Conservation (phyloP, 495 filamentous ascomycete species). For the Lasiosphaeria hispida region DNA sequence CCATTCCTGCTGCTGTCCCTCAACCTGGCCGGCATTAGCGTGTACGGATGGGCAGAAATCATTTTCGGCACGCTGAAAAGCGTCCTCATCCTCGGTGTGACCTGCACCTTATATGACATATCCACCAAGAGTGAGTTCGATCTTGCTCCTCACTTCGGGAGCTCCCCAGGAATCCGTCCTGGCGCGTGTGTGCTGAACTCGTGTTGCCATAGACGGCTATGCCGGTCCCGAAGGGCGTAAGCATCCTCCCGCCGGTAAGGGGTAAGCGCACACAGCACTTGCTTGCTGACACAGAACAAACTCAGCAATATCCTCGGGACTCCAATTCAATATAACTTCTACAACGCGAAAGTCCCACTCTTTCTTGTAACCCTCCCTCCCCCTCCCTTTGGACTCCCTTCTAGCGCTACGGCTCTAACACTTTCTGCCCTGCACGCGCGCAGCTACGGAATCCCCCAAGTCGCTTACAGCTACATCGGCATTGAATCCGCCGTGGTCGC, state of each 20-base stretch:
- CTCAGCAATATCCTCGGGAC: conserved; percentile 27
- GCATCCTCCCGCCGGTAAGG: no score
- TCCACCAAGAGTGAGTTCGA: conserved; percentile 5
- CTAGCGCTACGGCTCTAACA: no score
- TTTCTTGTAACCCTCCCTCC: conserved; percentile 33
- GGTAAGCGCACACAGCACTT: no score
- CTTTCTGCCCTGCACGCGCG: no score
- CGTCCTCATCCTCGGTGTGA: conserved; percentile 7
- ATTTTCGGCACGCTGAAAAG: conserved; percentile 8
- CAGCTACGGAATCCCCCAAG: conserved; percentile 43
- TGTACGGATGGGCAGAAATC: conserved; percentile 11
- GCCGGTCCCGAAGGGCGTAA: conserved; percentile 1
- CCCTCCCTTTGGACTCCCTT: no score
- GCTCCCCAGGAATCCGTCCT: no score
- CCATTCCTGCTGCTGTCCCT: not conserved
- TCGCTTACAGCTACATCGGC: conserved; percentile 45
- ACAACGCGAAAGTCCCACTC: conserved; percentile 31
- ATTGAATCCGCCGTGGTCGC: conserved; percentile 46
- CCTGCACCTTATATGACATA: conserved; percentile 7
- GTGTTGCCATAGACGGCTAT: not conserved
- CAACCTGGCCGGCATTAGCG: conserved; percentile 8
- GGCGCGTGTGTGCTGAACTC: not conserved
- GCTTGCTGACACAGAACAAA: no score
- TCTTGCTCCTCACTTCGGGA: no score
- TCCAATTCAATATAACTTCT: conserved; percentile 30